phyloP scores from a whole-genome alignment of 345 rosid species.

The Eucalyptus viminalis region DNA sequence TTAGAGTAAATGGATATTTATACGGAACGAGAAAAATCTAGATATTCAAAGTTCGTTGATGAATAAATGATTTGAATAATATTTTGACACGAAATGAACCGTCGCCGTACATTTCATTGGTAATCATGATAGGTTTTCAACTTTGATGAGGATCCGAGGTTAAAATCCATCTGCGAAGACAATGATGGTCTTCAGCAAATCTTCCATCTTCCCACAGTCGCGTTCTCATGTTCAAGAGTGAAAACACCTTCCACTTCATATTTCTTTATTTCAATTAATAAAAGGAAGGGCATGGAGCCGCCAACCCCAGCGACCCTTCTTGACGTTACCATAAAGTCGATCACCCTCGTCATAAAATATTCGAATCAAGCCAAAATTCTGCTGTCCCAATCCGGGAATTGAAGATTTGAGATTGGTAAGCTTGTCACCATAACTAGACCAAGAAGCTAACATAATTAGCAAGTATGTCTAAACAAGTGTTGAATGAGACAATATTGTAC shows the following conservation, averaged over 20 bases:
- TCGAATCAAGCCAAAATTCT: background rate
- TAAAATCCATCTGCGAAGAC: background rate
- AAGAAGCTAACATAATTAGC: background rate
- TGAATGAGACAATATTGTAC: fast-evolving
- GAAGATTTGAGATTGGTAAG: background rate
- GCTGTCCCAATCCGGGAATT: background rate
- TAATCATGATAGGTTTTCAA: background rate
- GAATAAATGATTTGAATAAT: background rate
- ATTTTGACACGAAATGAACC: background rate
- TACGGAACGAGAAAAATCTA: background rate
- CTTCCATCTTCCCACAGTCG: background rate
- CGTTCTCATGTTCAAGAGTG: background rate
- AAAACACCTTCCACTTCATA: background rate
- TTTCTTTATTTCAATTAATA: background rate
- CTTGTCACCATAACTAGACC: background rate
- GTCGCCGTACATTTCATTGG: background rate
- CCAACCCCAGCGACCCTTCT: background rate
- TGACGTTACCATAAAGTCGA: background rate
- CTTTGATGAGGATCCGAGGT: background rate
- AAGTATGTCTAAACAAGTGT: background rate
- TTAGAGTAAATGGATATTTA: background rate
- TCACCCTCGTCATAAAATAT: background rate
- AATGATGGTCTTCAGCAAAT: background rate
- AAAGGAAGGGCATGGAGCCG: background rate
- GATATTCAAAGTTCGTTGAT: background rate